Conservation (phyloP, 2,329 filamentous ascomycete genomes). For the Shiraia bambusicola region DNA sequence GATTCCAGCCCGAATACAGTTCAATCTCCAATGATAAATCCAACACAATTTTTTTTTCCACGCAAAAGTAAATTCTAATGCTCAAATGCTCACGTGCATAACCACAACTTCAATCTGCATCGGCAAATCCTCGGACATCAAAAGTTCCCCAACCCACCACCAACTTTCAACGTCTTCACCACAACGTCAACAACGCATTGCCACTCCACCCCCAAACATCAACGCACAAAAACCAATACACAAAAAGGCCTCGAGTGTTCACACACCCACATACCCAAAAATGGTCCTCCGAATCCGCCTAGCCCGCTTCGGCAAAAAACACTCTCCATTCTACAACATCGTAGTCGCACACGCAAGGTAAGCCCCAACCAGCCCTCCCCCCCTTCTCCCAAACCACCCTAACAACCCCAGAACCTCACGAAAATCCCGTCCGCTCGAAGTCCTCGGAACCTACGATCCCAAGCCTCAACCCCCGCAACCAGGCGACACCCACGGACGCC, state of each 20-base stretch:
- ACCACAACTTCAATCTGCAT: background rate
- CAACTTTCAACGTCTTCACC: too few species aligned
- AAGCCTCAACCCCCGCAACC: slow-evolving; percentile 57
- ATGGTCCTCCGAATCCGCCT: slow-evolving; percentile 96
- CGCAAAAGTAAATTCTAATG: too few species aligned
- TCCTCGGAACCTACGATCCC: slow-evolving; percentile 70
- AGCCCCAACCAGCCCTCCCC: slow-evolving; percentile 18
- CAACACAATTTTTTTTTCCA: background rate
- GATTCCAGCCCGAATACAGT: too few species aligned
- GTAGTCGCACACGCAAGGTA: slow-evolving; percentile 92
- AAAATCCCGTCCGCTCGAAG: slow-evolving; percentile 87
- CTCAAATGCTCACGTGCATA: background rate
- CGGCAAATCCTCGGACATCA: too few species aligned
- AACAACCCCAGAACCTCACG: slow-evolving; percentile 68
- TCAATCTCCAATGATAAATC: too few species aligned
- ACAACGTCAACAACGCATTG: slow-evolving; percentile 5
- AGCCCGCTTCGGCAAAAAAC: slow-evolving; percentile 86
- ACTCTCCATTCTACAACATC: slow-evolving; percentile 95
- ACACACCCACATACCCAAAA: slow-evolving; percentile 25
- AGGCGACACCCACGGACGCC: slow-evolving; percentile 56
- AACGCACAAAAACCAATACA: slow-evolving; percentile 8
- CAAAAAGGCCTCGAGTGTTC: slow-evolving; percentile 2
- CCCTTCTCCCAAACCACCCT: background rate
- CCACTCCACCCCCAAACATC: slow-evolving; percentile 15
- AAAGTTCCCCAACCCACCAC: too few species aligned